Conservation (phyloP, 768 basidiomycete species). For the Amanita rubescens region DNA sequence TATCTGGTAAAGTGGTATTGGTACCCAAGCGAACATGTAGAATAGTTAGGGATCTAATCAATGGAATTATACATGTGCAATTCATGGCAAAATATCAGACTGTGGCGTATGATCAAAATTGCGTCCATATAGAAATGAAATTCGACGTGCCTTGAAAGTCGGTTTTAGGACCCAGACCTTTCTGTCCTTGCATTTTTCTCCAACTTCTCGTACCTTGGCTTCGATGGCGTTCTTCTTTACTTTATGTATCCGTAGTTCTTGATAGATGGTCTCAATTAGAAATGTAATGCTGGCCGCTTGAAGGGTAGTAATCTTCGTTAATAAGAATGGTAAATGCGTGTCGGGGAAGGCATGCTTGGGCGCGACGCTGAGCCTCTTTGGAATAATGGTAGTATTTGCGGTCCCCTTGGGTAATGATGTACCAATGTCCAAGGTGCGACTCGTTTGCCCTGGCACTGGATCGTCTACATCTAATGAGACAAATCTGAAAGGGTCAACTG, state of each 20-base stretch:
- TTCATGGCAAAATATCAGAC: background rate
- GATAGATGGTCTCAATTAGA: conserved; percentile 67
- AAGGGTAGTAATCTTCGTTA: conserved; percentile 55
- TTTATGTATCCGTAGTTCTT: conserved; percentile 59
- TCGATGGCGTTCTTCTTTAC: conserved; percentile 83
- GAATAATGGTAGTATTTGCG: conserved; percentile 12
- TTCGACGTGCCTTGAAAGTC: conserved; percentile 18
- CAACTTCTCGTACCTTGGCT: conserved; percentile 69
- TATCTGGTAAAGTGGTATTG: background rate
- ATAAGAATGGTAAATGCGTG: conserved; percentile 47
- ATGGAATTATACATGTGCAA: background rate
- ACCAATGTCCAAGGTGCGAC: conserved; percentile 10
- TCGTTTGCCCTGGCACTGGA: conserved; percentile 21
- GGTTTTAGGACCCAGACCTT: conserved; percentile 70
- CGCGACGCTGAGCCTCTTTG: conserved; percentile 23
- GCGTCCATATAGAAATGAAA: background rate
- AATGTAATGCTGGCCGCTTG: conserved; percentile 55
- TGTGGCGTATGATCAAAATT: background rate
- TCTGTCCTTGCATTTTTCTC: conserved; percentile 66
- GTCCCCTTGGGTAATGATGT: conserved; percentile 37
- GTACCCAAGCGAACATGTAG: background rate
- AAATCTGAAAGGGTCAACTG: conserved; percentile 75
- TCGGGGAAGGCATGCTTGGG: conserved; percentile 68
- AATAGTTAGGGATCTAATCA: background rate
- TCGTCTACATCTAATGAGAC: conserved; percentile 43